Percentiles rank a stretch among this genome's conserved stretches.
phyloP scores from a whole-genome alignment of 225 moss, liverwort and hornwort species.

The Polytrichum formosum region DNA sequence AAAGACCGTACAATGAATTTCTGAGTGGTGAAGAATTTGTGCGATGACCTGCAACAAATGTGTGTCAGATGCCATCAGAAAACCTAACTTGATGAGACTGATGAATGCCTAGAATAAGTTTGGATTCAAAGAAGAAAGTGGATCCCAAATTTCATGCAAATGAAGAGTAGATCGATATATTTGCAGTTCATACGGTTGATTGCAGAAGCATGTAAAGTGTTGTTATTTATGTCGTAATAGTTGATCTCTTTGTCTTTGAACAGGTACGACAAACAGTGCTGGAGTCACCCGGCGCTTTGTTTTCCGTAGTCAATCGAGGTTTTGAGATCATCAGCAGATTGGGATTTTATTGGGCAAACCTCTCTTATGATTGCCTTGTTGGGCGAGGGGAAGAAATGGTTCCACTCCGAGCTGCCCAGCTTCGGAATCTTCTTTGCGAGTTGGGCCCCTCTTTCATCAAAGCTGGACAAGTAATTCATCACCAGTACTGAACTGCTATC shows the following conservation, averaged over 20 bases:
- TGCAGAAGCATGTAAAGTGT: neutral
- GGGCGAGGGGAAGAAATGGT: constrained; percentile 97
- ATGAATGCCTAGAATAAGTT: no score
- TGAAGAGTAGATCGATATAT: no score
- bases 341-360: constrained; percentile 85
- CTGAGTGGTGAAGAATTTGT: no score
- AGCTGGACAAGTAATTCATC: constrained; percentile 70
- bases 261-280: constrained; percentile 86
- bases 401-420: constrained; percentile 80
- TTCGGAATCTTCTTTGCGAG: constrained; percentile 73
- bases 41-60: no score
- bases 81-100: no score
- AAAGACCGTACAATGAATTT: neutral
- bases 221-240: neutral
- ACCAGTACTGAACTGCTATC: no score
- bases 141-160: no score
- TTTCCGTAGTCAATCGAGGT: constrained; percentile 67
- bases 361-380: constrained; percentile 89
- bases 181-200: no score
- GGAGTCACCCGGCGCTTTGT: constrained; percentile 61
- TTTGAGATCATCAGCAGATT: constrained; percentile 62
- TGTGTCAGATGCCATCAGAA: no score
- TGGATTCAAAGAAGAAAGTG: no score
- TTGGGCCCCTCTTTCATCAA: constrained; percentile 95
- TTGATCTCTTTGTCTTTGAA: neutral